phyloP scores from a whole-genome alignment of 2,329 filamentous ascomycete species.

The Epicoccum sorghinum region DNA sequence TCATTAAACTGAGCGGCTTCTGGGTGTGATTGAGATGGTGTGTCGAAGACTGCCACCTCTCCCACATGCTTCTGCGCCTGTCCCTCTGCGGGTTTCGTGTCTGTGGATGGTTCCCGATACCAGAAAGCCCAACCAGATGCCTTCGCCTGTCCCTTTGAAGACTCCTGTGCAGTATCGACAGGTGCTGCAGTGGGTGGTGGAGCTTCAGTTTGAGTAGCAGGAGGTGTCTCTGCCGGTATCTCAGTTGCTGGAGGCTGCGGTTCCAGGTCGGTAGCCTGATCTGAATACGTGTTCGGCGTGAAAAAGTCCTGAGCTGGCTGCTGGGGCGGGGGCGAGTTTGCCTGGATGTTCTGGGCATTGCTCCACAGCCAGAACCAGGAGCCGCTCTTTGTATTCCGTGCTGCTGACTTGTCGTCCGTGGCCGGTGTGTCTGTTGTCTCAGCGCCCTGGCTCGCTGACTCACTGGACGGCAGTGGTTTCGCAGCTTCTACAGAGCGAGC shows the following conservation, averaged over 20 bases:
- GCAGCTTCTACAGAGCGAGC: conserved; percentile 20
- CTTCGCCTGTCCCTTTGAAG: conserved; percentile 50
- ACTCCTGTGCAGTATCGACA: conserved; percentile 14
- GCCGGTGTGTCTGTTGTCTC: conserved; percentile 25
- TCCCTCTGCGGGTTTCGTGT: conserved; percentile 61
- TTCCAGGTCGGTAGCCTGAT: conserved; percentile 14
- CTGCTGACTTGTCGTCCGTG: conserved; percentile 13
- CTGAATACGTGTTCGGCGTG: conserved; percentile 11
- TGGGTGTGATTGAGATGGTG: conserved; percentile 56
- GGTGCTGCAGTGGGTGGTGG: background rate
- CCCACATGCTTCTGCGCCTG: conserved; percentile 63
- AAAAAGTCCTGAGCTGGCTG: conserved; percentile 18
- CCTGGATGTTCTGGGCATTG: conserved; percentile 51
- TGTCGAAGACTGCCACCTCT: conserved; percentile 58
- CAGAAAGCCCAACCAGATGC: conserved; percentile 81
- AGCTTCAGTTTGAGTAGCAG: background rate
- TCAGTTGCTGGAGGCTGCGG: background rate
- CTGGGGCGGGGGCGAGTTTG: conserved; percentile 31
- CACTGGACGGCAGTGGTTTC: conserved; percentile 28
- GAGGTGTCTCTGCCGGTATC: background rate
- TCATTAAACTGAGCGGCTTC: conserved; percentile 60
- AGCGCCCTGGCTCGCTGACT: conserved; percentile 8
- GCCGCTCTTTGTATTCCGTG: conserved; percentile 32
- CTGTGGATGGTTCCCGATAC: conserved; percentile 65
- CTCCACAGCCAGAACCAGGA: conserved; percentile 61